Evolutionary conservation across 164 flowering plant genomes (phyloP).

Genomic region (Liriodendron chinense): DNA sequence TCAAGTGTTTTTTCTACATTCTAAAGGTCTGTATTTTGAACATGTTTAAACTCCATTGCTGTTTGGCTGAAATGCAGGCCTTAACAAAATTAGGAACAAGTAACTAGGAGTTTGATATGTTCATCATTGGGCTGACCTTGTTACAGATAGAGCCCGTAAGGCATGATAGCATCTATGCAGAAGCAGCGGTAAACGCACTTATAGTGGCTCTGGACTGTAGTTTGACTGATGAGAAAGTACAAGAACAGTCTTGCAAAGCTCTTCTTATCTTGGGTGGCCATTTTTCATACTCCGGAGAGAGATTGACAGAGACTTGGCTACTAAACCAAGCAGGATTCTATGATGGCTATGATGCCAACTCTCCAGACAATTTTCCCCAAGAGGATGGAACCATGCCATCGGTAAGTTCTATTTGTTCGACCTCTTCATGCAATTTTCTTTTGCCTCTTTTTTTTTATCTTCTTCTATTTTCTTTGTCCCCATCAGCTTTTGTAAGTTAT

Average conservation of each 20-base stretch:
- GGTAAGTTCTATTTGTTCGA: conserved; percentile 23
- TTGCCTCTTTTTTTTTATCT: background rate
- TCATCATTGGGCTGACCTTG: background rate
- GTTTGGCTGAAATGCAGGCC: background rate
- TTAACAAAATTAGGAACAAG: background rate
- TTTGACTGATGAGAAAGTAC: conserved; percentile 41
- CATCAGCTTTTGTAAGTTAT: background rate
- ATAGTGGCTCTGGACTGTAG: conserved; percentile 42
- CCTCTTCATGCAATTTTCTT: background rate
- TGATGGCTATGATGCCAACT: conserved; percentile 17
- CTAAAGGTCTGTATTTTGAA: too few relatives aligned
- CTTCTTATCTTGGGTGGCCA: conserved; percentile 54
- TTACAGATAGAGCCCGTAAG: conserved; percentile 42
- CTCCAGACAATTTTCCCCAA: conserved; percentile 14
- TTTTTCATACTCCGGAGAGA: conserved; percentile 44
- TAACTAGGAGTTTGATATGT: background rate
- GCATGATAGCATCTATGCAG: conserved; percentile 39
- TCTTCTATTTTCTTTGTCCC: background rate
- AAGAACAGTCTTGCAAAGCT: conserved; percentile 48
- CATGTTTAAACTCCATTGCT: too few relatives aligned
- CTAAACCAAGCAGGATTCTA: conserved; percentile 43
- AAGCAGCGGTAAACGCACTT: conserved; percentile 66
- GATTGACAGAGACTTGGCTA: conserved; percentile 41
- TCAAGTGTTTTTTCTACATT: too few relatives aligned
- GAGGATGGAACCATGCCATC: conserved; percentile 18